Conservation (phyloP, 495 filamentous ascomycete species). For the Aspergillus saccharolyticus region DNA sequence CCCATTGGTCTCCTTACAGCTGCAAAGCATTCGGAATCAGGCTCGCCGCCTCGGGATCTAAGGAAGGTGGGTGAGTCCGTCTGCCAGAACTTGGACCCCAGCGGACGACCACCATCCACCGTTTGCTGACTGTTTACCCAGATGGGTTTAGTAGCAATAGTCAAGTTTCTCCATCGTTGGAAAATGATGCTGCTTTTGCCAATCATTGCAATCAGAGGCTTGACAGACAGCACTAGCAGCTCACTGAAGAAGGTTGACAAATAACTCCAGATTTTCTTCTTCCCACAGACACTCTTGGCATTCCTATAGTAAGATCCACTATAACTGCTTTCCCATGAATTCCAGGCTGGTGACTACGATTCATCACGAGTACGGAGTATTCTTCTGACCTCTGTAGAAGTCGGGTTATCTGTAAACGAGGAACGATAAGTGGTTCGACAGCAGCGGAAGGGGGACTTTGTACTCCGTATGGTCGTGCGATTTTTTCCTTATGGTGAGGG, state of each 20-base stretch:
- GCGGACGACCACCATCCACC: not conserved
- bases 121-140: not conserved
- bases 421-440: not conserved
- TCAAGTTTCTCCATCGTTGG: not conserved
- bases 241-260: not conserved
- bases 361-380: too few species aligned
- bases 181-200: not conserved
- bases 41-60: not conserved
- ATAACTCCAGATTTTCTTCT: conserved; percentile 1
- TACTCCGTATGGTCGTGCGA: not conserved
- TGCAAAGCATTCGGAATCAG: not conserved
- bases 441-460: not conserved
- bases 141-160: not conserved
- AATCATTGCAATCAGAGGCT: not conserved
- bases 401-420: not conserved
- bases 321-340: too few species aligned
- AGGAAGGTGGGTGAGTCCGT: not conserved
- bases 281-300: not conserved
- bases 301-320: not conserved
- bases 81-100: not conserved
- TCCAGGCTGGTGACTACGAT: too few species aligned
- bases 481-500: not conserved
- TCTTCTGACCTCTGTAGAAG: too few species aligned
- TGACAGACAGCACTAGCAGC: not conserved
- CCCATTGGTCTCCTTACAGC: not conserved